Evolutionary conservation across 768 basidiomycete genomes (phyloP), one percentile per base, ranked within the genome.

Genomic region (Chalciporus chontae): DNA sequence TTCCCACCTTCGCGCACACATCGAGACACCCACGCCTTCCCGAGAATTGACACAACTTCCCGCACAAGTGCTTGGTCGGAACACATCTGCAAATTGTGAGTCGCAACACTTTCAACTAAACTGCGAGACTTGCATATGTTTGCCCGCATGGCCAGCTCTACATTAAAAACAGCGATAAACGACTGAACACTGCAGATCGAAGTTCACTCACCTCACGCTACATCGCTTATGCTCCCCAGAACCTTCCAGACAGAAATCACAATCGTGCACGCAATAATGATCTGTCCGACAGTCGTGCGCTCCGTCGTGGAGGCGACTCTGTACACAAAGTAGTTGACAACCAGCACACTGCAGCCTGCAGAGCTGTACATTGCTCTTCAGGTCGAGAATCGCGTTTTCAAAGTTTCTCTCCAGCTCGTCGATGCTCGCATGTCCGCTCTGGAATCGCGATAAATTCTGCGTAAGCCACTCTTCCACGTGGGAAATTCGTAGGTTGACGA

Each of bases 121-220:
- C 29, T n/a, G 1, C 2, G 34, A 5, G n/a, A 56, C 75, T 6
- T 60, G 81, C 83, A 81, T 71, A 54, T 84, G 82, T 8, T 66
- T 69, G 11, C 78, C 80, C 18, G 73, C 61, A 52, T 84, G 82
- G 0, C 83, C 83, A 26, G 80, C 82, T n/a, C 81, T 83, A 32
- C 7, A 19, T 9, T 0, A 5, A 4, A 8, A 41, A 38, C 8
- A n/a, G 5, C 24, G 19, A 17, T 48, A 13, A 47, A 41, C n/a
- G 44, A 15, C 24, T 23, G 26, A 11, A 21, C 26, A 34, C 2
- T 15, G 15, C 7, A 19, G 43, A 48, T 23, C 4, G 9, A 27
- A 15, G 14, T 24, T 19, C 10, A 69, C 79, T 44, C 56, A 82
- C 81, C 67, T 68, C 55, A 76, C 69, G 14, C 75, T 72, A 59